Evolutionary conservation across 1,139 yeast genomes (phyloP).

Genomic region (Kodamaea derodonti): DNA sequence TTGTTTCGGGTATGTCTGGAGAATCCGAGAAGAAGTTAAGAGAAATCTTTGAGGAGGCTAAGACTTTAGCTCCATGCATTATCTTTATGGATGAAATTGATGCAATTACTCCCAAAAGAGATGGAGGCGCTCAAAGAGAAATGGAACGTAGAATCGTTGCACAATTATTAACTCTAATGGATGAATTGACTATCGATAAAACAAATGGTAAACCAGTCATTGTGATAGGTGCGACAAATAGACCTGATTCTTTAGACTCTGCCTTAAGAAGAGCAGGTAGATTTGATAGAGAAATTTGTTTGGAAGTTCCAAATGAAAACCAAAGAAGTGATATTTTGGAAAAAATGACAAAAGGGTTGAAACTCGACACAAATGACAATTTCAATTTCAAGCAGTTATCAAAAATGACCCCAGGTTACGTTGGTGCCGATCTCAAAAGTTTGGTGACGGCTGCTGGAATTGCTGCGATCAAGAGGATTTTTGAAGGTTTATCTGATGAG

Average conservation of each 20-base stretch:
- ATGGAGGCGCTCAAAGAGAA: slow-evolving; percentile 92
- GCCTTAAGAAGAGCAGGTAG: slow-evolving; percentile 97
- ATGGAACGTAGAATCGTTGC: slow-evolving; percentile 98
- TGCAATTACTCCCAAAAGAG: slow-evolving; percentile 97
- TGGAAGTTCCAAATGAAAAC: slow-evolving; percentile 86
- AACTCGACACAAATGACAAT: slow-evolving; percentile 53
- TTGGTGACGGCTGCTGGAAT: slow-evolving; percentile 95
- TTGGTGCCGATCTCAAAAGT: slow-evolving; percentile 95
- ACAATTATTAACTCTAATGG: slow-evolving; percentile 90
- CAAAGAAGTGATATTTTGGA: slow-evolving; percentile 74
- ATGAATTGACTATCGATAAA: slow-evolving; percentile 80
- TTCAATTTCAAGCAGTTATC: slow-evolving; percentile 75
- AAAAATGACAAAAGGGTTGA: slow-evolving; percentile 66
- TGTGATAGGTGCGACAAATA: slow-evolving; percentile 50
- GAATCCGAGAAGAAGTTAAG: slow-evolving; percentile 93
- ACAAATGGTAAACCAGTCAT: slow-evolving; percentile 88
- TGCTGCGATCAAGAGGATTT: slow-evolving; percentile 88
- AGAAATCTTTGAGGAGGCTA: slow-evolving; percentile 93
- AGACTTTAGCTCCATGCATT: slow-evolving; percentile 82
- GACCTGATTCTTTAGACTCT: slow-evolving; percentile 98
- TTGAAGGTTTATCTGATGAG: slow-evolving; percentile 26
- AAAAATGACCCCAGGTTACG: slow-evolving; percentile 94
- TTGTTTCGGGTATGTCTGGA: slow-evolving; percentile 99
- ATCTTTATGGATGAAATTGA: slow-evolving; percentile 96
- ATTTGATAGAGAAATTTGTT: slow-evolving; percentile 50